Base-by-base conservation (phyloP, 805 yeast genomes). In the Groenewaldozyma salmanticensis region DNA sequence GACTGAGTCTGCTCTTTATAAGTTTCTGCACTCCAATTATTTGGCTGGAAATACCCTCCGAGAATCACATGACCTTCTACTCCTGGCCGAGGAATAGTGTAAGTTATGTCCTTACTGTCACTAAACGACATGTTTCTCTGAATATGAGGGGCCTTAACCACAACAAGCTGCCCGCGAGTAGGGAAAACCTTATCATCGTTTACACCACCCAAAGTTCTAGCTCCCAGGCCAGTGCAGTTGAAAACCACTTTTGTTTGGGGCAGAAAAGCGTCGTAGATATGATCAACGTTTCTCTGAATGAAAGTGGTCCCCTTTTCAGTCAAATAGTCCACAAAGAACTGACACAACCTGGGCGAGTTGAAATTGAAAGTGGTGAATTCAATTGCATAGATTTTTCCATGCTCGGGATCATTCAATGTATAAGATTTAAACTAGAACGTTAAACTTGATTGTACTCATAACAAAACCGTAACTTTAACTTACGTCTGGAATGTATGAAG, bases 191-290 rank as follows among this genome's bases (percentile, higher is more conserved):
- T 60, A 5, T 62, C 46, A 53, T 84, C 94, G 17, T 64, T 61
- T 15, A 80, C 84, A 9, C 88, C 92, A 5, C 77, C 77, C 4
- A 84, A 61, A 2, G 59, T 55, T 36, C 65, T 65, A 1, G 92
- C 82, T 7, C 87, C 83, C 17, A 80, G 64, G 5, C 94, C 94
- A 0, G 87, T 69, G 58, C 94, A 82, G 52, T 84, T 84, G 69
- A 82, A 79, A 5, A 81, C 79, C 4, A 59, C 64, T 33, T 66
- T 58, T 1, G 77, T 66, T 2, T 55, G 43, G 9, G 33, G 33
- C 22, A 42, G 24, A 31, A 44, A 53, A 1, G 82, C 86, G 47
- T 80, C 78, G 4, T 72, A 56, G 35, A 82, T 66, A 52, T 79
- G 79, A 2, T 65, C 52, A 21, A 81, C 47, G 20, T 65, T 70